A percentile compares a stretch with the other conserved stretches of the same genome.
Evolutionary conservation across 192 early-diverging fungal genomes (phyloP).

Genomic region (Entomortierella lignicola): DNA sequence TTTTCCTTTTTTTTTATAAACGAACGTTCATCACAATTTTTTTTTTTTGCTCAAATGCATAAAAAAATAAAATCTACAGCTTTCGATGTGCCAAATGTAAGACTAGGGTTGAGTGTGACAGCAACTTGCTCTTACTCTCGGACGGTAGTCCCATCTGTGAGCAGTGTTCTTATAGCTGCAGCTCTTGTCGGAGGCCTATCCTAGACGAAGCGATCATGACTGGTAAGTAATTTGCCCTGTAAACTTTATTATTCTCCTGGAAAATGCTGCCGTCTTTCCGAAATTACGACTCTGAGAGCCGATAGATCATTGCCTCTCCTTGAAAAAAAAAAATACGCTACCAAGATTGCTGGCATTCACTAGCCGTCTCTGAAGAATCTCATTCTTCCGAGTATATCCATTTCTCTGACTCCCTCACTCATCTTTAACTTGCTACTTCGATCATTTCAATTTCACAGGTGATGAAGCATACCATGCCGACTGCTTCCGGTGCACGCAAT

Average conservation of each 20-base stretch:
- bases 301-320: neutral
- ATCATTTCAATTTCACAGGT: constrained; percentile 51
- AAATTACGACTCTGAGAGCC: neutral
- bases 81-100: constrained; percentile 83
- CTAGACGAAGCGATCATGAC: constrained; percentile 89
- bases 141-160: constrained; percentile 88
- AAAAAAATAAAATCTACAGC: too few species aligned
- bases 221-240: constrained; percentile 61
- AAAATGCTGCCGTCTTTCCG: neutral
- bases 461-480: constrained; percentile 85
- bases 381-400: constrained; percentile 1
- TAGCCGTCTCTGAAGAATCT: neutral
- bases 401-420: neutral
- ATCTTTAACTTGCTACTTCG: neutral
- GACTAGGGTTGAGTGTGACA: constrained; percentile 78
- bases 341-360: too few species aligned
- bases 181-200: constrained; percentile 77
- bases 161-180: constrained; percentile 83
- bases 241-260: neutral
- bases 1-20: neutral
- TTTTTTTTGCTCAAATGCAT: too few species aligned
- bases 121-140: constrained; percentile 78
- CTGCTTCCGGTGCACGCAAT: constrained; percentile 82
- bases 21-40: neutral
- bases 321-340: too few species aligned